These are phyloP conservation scores for Hypholoma sublateritium DNA, from an alignment of 768 basidiomycete genomes.

Conservation along the genomic window DNA sequence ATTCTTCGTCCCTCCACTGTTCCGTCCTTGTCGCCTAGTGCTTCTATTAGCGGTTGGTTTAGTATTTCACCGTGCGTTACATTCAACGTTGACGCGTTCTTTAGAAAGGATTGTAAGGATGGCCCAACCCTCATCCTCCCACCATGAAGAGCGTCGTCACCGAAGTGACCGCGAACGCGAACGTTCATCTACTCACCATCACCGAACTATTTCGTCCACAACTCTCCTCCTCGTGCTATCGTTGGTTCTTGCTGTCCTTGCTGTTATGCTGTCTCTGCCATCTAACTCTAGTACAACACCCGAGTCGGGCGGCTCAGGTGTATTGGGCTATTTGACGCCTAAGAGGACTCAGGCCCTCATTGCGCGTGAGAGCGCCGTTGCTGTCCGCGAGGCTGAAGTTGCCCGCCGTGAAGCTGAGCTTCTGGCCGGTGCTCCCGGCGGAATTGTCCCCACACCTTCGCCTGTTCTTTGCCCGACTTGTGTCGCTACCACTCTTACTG, in stretches of 20 bases:
- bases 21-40: conserved; percentile 77
- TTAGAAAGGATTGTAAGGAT: conserved; percentile 59
- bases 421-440: conserved; percentile 80
- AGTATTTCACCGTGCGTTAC: conserved; percentile 1
- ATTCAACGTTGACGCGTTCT: not conserved
- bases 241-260: conserved; percentile 83
- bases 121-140: conserved; percentile 86
- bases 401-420: conserved; percentile 87
- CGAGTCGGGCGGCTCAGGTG: conserved; percentile 46
- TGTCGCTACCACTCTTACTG: conserved; percentile 48
- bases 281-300: conserved; percentile 40
- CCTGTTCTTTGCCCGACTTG: conserved; percentile 59
- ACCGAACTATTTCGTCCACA: conserved; percentile 86
- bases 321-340: conserved; percentile 75
- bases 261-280: conserved; percentile 87
- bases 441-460: conserved; percentile 60
- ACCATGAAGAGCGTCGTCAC: conserved; percentile 62
- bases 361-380: conserved; percentile 76
- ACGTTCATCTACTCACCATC: conserved; percentile 64
- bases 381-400: conserved; percentile 83
- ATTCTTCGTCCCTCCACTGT: conserved; percentile 53
- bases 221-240: conserved; percentile 86
- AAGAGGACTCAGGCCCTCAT: conserved; percentile 82
- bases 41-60: conserved; percentile 48
- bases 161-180: conserved; percentile 55